Base-by-base conservation (phyloP, 208 protist genomes). In the Acanthamoeba lenticulata region DNA sequence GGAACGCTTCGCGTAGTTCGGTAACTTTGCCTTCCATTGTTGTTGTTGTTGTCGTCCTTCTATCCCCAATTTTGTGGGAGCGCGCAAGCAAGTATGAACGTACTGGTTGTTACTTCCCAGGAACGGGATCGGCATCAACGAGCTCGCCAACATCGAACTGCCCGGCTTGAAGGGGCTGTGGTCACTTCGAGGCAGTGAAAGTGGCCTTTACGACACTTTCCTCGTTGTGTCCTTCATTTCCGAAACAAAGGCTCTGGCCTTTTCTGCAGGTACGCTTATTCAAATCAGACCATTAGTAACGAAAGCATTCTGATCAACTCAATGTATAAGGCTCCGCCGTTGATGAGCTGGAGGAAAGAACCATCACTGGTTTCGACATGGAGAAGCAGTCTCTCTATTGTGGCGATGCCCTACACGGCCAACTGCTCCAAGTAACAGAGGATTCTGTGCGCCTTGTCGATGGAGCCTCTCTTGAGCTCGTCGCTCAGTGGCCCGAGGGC, bases 121-220 rank as follows among this genome's bases (percentile, higher is more conserved):
- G 32, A 98, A 97, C 85, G 97, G 97, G 45, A 97, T 98, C 90
- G 97, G 97, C 29, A 98, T 98, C 88, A 93, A 97, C 21, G 97
- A 97, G 72, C 92, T 96, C 34, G 97, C 97, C 24, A 91, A 94
- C n/a, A 90, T 97, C 0, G 96, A 98, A 79, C 47, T 97, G 21
- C 74, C 94, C 1, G 97, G 97, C 40, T 92, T 98, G 34, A 97
- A 97, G 85, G 97, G 96, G 21, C 32, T 98, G n/a, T 98, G 96
- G 96, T 42, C 95, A 15, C 85, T 98, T 11, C 45, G 42, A 27
- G 86, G 21, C 17, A 34, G 9, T 27, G 69, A 88, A 19, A 24
- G 2, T 24, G 77, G 74, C 6, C 34, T 32, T 11, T 67, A 77
- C 42, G 95, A 97, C 93, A 92, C 47, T 45, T 94, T 94, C 49